These are phyloP conservation scores for Lactarius sanguifluus DNA, from an alignment of 768 basidiomycete genomes.

Conservation along the genomic window DNA sequence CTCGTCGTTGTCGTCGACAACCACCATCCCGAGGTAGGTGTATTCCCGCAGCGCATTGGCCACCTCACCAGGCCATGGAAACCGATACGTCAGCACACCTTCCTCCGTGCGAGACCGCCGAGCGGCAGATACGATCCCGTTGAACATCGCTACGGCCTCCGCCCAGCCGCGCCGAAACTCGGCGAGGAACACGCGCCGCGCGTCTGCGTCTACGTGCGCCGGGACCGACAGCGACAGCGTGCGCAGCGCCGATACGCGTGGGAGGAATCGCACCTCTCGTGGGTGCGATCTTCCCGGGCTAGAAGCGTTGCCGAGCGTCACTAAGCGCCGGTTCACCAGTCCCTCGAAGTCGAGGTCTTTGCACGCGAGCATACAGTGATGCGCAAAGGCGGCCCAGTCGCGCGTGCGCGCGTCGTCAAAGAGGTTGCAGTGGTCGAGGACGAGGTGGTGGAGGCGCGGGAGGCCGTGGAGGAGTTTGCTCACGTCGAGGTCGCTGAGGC, in stretches of 20 bases:
- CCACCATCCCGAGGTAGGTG: slow-evolving; percentile 38
- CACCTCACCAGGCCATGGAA: slow-evolving; percentile 34
- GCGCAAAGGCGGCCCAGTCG: slow-evolving; percentile 57
- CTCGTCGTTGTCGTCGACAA: slow-evolving; percentile 31
- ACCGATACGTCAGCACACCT: slow-evolving; percentile 38
- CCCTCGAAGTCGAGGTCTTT: slow-evolving; percentile 10
- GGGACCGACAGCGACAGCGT: too few species aligned
- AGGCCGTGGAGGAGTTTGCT: slow-evolving; percentile 55
- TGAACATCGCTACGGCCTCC: too few species aligned
- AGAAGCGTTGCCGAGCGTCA: too few species aligned
- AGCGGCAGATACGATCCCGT: slow-evolving; percentile 31
- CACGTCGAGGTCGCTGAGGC: slow-evolving; percentile 52
- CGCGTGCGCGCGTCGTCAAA: slow-evolving; percentile 48
- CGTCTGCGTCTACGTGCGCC: too few species aligned
- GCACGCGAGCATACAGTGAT: slow-evolving; percentile 43
- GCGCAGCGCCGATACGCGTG: slow-evolving; percentile 37
- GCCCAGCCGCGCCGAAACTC: too few species aligned
- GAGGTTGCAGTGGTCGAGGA: slow-evolving; percentile 66
- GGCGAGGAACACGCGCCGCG: too few species aligned
- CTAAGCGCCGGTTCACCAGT: not conserved
- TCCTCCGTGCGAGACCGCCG: too few species aligned
- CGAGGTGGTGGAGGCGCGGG: slow-evolving; percentile 55
- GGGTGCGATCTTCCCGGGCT: not conserved
- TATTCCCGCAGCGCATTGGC: slow-evolving; percentile 24
- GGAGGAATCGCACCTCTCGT: slow-evolving; percentile 47